These are phyloP conservation scores for Artemisia annua DNA, from an alignment of 129 eudicot genomes.

Conservation along the genomic window DNA sequence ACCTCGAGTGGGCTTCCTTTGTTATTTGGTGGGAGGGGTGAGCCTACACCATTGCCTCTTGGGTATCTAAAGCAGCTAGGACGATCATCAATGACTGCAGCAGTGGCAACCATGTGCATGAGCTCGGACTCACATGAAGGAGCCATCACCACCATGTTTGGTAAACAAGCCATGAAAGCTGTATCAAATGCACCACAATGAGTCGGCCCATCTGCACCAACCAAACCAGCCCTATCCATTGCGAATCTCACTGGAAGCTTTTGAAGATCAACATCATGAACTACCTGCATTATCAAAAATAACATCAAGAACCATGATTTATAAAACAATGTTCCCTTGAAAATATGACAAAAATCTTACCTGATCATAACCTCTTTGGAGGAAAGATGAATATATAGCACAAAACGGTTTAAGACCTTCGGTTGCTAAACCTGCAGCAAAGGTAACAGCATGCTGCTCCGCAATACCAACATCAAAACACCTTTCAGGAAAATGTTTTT, in stretches of 20 bases:
- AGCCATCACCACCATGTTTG: constrained; percentile 81
- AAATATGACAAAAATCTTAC: constrained; percentile 26
- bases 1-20: constrained; percentile 66
- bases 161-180: constrained; percentile 72
- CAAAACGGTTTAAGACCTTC: constrained; percentile 75
- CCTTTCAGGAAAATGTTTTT: constrained; percentile 45
- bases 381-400: constrained; percentile 70
- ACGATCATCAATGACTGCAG: constrained; percentile 63
- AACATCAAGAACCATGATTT: background rate
- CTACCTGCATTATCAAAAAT: constrained; percentile 38
- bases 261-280: constrained; percentile 77
- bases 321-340: background rate
- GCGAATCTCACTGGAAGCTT: constrained; percentile 66
- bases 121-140: constrained; percentile 64
- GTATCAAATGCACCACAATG: constrained; percentile 78
- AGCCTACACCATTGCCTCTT: constrained; percentile 67
- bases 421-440: constrained; percentile 72
- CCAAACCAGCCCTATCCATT: constrained; percentile 68
- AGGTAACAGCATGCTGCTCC: constrained; percentile 72
- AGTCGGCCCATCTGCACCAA: constrained; percentile 75
- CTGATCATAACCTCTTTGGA: constrained; percentile 78
- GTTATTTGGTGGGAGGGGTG: constrained; percentile 42
- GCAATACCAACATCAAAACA: constrained; percentile 83
- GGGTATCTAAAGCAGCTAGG: constrained; percentile 75
- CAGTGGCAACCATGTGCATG: constrained; percentile 71